phyloP scores from a whole-genome alignment of 495 filamentous ascomycete species.

The Staphylotrichum tortipilum region DNA sequence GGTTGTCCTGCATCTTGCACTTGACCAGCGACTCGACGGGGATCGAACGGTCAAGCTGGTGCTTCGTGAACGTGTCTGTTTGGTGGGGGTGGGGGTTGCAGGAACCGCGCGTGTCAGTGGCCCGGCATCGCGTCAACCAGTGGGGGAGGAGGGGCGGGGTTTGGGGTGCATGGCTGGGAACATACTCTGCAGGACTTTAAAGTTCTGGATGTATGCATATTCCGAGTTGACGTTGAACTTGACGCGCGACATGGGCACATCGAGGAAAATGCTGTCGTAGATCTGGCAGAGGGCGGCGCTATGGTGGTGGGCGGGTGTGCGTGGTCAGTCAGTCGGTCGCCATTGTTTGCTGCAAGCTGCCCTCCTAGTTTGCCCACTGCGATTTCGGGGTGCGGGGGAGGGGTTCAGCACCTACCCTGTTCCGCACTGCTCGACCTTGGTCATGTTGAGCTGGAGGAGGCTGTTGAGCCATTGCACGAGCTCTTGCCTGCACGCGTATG shows the following conservation, averaged over 20 bases:
- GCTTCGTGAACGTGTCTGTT: constrained; percentile 71
- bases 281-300: constrained; percentile 95
- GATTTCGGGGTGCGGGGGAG: constrained; percentile 29
- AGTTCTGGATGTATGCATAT: constrained; percentile 96
- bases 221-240: constrained; percentile 97
- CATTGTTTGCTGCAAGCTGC: too few relatives aligned
- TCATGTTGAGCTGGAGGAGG: constrained; percentile 93
- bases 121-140: too few relatives aligned
- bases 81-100: neutral
- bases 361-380: too few relatives aligned
- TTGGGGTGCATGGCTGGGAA: too few relatives aligned
- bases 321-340: too few relatives aligned
- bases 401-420: constrained; percentile 67
- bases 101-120: too few relatives aligned
- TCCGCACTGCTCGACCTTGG: constrained; percentile 97
- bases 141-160: too few relatives aligned
- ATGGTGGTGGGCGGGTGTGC: constrained; percentile 13
- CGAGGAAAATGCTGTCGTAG: constrained; percentile 94
- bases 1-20: constrained; percentile 99
- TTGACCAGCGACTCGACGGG: constrained; percentile 84
- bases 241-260: constrained; percentile 91
- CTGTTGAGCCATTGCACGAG: constrained; percentile 94
- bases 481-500: constrained; percentile 62
- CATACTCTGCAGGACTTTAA: constrained; percentile 91
- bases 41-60: constrained; percentile 76